A percentile compares a stretch with the other conserved stretches of the same genome.
Conservation (phyloP, 1,284 basidiomycete genomes). For the Heliocybe sulcata region DNA sequence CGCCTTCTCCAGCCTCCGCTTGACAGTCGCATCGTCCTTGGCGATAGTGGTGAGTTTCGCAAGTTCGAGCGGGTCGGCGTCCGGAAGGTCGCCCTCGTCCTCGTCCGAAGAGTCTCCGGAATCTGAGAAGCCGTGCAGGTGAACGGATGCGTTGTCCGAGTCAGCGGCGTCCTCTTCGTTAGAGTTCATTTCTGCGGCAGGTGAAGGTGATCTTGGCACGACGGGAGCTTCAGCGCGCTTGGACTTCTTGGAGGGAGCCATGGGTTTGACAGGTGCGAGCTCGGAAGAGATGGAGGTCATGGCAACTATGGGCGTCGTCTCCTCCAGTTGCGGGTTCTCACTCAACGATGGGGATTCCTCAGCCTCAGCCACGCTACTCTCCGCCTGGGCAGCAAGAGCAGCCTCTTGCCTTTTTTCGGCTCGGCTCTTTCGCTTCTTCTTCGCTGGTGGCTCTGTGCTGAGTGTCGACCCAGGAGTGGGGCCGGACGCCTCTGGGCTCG, state of each 20-base stretch:
- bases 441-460: no score
- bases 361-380: no score
- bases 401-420: no score
- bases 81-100: slow-evolving; percentile 60
- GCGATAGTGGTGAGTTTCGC: slow-evolving; percentile 72
- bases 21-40: slow-evolving; percentile 78
- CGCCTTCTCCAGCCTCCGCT: slow-evolving; percentile 77
- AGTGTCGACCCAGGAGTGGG: no score
- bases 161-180: slow-evolving; percentile 12
- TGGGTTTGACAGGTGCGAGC: no score
- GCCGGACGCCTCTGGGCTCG: no score
- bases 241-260: not conserved
- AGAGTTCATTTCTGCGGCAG: slow-evolving; percentile 3
- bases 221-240: slow-evolving; percentile 5
- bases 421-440: no score
- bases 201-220: slow-evolving; percentile 7
- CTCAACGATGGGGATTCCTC: no score
- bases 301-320: no score
- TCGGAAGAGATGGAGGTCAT: no score
- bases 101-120: slow-evolving; percentile 79
- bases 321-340: no score
- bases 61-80: slow-evolving; percentile 52
- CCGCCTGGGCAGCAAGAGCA: no score
- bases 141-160: slow-evolving; percentile 29
- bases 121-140: slow-evolving; percentile 62